Base-by-base conservation (phyloP, 2,329 filamentous ascomycete species). In the Fusarium transvaalense region DNA sequence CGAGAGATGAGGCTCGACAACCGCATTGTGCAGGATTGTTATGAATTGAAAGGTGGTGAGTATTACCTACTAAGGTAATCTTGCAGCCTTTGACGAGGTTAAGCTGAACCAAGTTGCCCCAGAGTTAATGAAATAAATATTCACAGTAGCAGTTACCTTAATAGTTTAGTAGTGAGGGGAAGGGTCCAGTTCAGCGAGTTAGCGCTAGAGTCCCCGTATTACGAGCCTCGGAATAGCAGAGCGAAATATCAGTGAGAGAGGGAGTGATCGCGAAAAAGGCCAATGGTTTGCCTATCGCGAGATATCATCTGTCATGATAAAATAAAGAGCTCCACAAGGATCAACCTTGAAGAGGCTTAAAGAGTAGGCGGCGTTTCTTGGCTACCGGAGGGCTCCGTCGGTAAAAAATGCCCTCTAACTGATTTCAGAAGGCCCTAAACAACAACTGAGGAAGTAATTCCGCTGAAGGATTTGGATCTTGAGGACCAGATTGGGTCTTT, bases 371-470 rank as follows among this genome's bases (percentile, higher is more conserved):
- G 56, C 52, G 51, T 47, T 39, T 56, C 58, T 60, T 56, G 61
- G 61, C 52, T 54, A 45, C 66, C 66, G 70, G 72, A 69, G 70
- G 66, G 64, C 66, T 64, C 72, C 72, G 68, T 65, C 54, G 55
- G 56, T 63, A 57, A 64, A 64, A 48, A 53, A 41, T 48, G 41
- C 39, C 32, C 25, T 47, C 43, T 59, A 45, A 38, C 55, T 64
- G 35, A 39, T 58, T 64, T 21, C 7, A 59, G 50, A 55, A 55
- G 45, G 47, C 10, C 56, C 21, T 32, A 23, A 42, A 19, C 23
- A 46, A 41, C 25, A 42, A 38, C 32, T 21, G 8, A 45, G 59
- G 61, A 63, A 64, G 42, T 48, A 63, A 63, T 64, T 63, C 61
- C 61, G 51, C 61, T 39, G 27, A 14, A 19, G 31, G 21, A 38